Conservation (phyloP, 1,284 basidiomycete species). For the Boletellus sp. region DNA sequence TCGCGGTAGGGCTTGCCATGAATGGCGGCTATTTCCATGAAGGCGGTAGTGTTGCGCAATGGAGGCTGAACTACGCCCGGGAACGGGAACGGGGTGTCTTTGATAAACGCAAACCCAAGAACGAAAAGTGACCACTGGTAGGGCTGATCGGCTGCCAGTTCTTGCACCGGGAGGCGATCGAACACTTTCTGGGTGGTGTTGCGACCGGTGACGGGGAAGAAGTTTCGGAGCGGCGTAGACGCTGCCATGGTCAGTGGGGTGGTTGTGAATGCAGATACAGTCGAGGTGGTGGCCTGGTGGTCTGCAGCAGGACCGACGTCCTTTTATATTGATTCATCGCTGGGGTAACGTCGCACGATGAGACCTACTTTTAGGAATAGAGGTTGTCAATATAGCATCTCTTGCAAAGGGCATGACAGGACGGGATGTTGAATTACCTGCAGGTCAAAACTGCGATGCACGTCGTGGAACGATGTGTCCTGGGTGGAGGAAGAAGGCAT, state of each 20-base stretch:
- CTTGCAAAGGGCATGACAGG: too few relatives aligned
- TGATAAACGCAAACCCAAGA: neutral
- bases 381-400: too few relatives aligned
- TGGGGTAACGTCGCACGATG: neutral
- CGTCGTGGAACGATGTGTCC: too few relatives aligned
- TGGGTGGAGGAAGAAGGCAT: too few relatives aligned
- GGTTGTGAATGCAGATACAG: neutral
- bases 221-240: neutral
- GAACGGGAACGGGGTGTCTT: neutral
- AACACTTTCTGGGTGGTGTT: neutral
- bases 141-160: neutral
- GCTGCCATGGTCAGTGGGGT: neutral
- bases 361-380: too few relatives aligned
- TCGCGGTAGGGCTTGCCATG: neutral
- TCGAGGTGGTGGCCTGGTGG: neutral
- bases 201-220: neutral
- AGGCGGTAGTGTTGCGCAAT: neutral
- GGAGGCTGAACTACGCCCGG: neutral
- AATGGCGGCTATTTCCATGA: neutral
- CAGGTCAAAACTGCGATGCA: too few relatives aligned
- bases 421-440: too few relatives aligned
- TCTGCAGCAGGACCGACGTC: neutral
- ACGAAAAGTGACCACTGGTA: neutral
- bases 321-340: neutral
- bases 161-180: neutral